Conservation (phyloP, 2,329 filamentous ascomycete species). For the Phialocephala subalpina region DNA sequence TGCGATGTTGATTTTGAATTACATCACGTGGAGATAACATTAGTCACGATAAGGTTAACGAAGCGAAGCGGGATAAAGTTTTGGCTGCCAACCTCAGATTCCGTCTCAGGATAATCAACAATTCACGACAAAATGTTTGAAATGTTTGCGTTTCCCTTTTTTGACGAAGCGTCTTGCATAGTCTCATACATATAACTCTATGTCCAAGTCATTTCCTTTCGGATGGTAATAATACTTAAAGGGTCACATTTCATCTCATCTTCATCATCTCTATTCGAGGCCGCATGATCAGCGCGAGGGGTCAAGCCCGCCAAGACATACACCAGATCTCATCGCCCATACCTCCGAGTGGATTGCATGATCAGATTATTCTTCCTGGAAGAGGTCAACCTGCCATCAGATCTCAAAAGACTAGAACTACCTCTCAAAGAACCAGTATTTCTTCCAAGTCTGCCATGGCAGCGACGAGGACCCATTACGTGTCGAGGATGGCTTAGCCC, state of each 20-base stretch:
- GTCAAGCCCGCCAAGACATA: conserved; percentile 13
- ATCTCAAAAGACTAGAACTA: not conserved
- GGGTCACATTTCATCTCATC: not conserved
- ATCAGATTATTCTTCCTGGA: conserved; percentile 2
- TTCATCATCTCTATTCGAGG: conserved; percentile 7
- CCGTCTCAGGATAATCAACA: not conserved
- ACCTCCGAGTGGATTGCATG: conserved; percentile 11
- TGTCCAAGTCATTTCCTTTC: no score
- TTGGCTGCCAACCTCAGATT: not conserved
- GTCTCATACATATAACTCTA: no score
- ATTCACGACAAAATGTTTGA: no score
- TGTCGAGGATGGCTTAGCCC: conserved; percentile 21
- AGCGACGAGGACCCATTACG: conserved; percentile 12
- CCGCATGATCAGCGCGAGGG: conserved; percentile 21
- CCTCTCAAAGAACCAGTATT: not conserved
- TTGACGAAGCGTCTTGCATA: no score
- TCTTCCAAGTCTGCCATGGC: not conserved
- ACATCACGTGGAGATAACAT: conserved; percentile 7
- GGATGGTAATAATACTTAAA: no score
- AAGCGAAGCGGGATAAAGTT: no score
- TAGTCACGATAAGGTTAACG: not conserved
- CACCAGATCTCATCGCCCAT: conserved; percentile 12
- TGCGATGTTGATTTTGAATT: not conserved
- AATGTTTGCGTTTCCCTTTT: no score
- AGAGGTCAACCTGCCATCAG: not conserved